A percentile compares a stretch with the other conserved stretches of the same genome.
Evolutionary conservation across 2,329 filamentous ascomycete genomes (phyloP).

Genomic region (Falciphora oryzae): DNA sequence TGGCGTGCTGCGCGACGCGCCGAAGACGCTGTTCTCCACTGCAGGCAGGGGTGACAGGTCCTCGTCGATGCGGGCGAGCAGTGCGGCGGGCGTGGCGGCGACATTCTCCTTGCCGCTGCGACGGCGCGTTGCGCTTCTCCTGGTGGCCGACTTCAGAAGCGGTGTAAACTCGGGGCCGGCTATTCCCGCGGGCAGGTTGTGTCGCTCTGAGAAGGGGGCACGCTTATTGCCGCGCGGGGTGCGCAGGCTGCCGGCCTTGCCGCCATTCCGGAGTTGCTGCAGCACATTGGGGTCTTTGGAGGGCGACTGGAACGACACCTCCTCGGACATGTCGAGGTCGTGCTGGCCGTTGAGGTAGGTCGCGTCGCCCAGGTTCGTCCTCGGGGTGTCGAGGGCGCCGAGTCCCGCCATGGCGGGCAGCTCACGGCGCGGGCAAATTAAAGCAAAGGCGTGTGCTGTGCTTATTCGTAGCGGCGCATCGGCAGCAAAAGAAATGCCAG

Average conservation of each 20-base stretch:
- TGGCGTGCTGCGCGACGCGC: conserved; percentile 58
- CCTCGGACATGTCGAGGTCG: conserved; percentile 79
- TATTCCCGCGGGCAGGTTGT: conserved; percentile 62
- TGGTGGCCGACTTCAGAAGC: conserved; percentile 74
- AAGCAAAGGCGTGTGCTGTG: neutral
- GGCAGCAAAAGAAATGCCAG: neutral
- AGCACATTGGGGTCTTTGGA: conserved; percentile 72
- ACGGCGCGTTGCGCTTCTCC: conserved; percentile 59
- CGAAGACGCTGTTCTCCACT: conserved; percentile 67
- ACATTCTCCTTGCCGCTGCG: conserved; percentile 57
- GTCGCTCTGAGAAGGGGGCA: conserved; percentile 63
- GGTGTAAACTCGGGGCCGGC: conserved; percentile 85
- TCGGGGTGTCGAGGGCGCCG: conserved; percentile 73
- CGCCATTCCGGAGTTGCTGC: conserved; percentile 65
- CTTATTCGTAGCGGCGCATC: conserved; percentile 3
- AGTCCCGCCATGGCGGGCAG: conserved; percentile 55
- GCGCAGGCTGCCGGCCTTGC: conserved; percentile 48
- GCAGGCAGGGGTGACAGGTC: conserved; percentile 69
- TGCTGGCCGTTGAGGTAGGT: conserved; percentile 67
- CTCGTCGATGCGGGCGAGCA: conserved; percentile 59
- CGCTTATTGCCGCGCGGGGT: conserved; percentile 64
- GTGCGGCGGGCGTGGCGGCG: conserved; percentile 59
- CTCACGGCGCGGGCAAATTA: conserved; percentile 5
- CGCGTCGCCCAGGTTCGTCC: conserved; percentile 76
- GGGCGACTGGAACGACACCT: conserved; percentile 80